Conservation (phyloP, 2,329 filamentous ascomycete species). For the Metarhizium anisopliae region DNA sequence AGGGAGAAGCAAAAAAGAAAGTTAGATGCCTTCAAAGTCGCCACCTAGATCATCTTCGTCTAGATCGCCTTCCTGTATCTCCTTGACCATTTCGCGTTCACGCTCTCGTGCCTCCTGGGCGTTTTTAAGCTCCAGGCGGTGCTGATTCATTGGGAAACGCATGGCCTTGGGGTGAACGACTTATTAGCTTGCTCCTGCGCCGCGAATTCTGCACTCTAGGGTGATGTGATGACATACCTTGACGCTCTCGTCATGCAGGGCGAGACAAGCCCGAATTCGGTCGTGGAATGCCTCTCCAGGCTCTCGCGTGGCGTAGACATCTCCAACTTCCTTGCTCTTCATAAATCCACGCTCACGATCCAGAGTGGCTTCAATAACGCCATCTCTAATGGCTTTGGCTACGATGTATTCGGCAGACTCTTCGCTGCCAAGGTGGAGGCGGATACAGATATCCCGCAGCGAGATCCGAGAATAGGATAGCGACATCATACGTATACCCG, state of each 20-base stretch:
- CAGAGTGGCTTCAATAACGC: constrained; percentile 89
- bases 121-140: constrained; percentile 93
- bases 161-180: constrained; percentile 56
- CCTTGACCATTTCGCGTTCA: constrained; percentile 94
- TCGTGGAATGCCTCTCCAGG: constrained; percentile 97
- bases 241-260: constrained; percentile 93
- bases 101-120: constrained; percentile 96
- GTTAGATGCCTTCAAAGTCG: constrained; percentile 91
- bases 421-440: constrained; percentile 85
- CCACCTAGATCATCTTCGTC: constrained; percentile 94
- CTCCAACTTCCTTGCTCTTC: constrained; percentile 95
- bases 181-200: constrained; percentile 10
- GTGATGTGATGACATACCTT: constrained; percentile 53
- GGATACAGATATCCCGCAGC: constrained; percentile 92
- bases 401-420: constrained; percentile 99
- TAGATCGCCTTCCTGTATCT: constrained; percentile 95
- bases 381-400: constrained; percentile 94
- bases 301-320: constrained; percentile 92
- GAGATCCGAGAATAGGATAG: constrained; percentile 96
- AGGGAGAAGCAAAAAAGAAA: constrained; percentile 4
- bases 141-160: constrained; percentile 99
- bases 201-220: neutral
- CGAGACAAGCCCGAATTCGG: constrained; percentile 83
- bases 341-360: constrained; percentile 94
- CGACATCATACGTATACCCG: constrained; percentile 98